Conservation (phyloP, 2,329 filamentous ascomycete genomes). For the Aspergillus vadensis region DNA sequence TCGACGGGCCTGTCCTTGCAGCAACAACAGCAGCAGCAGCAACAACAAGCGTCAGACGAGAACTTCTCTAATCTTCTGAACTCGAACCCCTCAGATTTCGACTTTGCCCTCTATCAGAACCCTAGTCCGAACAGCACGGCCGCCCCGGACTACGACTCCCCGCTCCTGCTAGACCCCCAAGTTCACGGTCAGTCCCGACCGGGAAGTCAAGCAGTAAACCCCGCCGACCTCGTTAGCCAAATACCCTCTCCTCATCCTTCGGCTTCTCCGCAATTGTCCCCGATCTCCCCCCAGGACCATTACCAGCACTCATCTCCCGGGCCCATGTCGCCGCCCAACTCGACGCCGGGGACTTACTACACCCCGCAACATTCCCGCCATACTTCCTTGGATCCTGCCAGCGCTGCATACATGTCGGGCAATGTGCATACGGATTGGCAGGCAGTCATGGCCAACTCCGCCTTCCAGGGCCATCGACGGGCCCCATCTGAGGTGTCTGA, state of each 20-base stretch:
- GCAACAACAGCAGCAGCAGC: slow-evolving; percentile 17
- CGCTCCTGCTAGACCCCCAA: slow-evolving; percentile 45
- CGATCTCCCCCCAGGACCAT: slow-evolving; percentile 47
- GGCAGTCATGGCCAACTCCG: slow-evolving; percentile 54
- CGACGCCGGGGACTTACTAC: slow-evolving; percentile 55
- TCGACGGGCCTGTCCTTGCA: slow-evolving; percentile 31
- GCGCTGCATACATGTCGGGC: slow-evolving; percentile 58
- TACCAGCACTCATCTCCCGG: slow-evolving; percentile 56
- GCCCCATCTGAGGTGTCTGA: slow-evolving; percentile 91
- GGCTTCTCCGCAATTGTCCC: slow-evolving; percentile 59
- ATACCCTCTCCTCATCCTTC: slow-evolving; percentile 54
- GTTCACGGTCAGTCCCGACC: slow-evolving; percentile 37
- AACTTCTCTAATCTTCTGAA: slow-evolving; percentile 44
- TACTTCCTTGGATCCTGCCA: slow-evolving; percentile 62
- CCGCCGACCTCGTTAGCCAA: slow-evolving; percentile 49
- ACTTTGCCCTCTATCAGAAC: slow-evolving; percentile 43
- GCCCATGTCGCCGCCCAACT: slow-evolving; percentile 57
- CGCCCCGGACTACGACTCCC: slow-evolving; percentile 41
- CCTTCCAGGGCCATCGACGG: slow-evolving; percentile 80
- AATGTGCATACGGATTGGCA: slow-evolving; percentile 60
- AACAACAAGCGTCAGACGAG: slow-evolving; percentile 28
- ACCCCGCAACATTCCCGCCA: slow-evolving; percentile 61
- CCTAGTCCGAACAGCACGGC: slow-evolving; percentile 33
- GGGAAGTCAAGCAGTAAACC: slow-evolving; percentile 48
- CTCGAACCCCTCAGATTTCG: slow-evolving; percentile 40